Evolutionary conservation across 116 monocot species (phyloP).

Genomic region (Papilionanthe hybrid): DNA sequence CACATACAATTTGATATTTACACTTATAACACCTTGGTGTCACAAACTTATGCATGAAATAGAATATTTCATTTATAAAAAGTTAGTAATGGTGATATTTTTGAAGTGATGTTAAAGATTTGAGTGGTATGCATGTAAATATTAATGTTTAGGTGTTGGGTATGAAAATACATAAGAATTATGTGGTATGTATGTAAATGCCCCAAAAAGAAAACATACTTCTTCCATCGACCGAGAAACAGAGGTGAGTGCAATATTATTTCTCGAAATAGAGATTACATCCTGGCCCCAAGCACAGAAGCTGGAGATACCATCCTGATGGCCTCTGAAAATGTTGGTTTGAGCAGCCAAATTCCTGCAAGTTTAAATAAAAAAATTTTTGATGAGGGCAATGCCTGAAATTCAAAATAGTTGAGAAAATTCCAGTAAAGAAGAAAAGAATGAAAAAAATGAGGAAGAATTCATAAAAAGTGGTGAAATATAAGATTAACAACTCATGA

Average conservation of each 20-base stretch:
- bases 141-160: neutral
- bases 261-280: constrained; percentile 84
- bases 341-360: constrained; percentile 65
- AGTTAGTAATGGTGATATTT: too few relatives aligned
- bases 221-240: constrained; percentile 44
- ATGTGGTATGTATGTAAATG: too few relatives aligned
- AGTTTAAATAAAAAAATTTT: neutral
- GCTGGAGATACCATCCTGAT: constrained; percentile 80
- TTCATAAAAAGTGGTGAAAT: neutral
- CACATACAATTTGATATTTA: too few relatives aligned
- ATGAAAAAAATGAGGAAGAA: neutral
- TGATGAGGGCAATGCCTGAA: neutral
- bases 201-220: constrained; percentile 20
- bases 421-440: neutral
- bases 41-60: too few relatives aligned
- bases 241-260: constrained; percentile 80
- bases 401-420: neutral
- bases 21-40: too few relatives aligned
- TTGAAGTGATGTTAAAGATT: too few relatives aligned
- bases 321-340: constrained; percentile 65
- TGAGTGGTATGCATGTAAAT: too few relatives aligned
- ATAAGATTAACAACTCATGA: neutral
- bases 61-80: neutral
- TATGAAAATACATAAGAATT: neutral
- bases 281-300: constrained; percentile 86